Evolutionary conservation across 2,329 filamentous ascomycete genomes (phyloP).

Genomic region (Aspergillus fischeri): DNA sequence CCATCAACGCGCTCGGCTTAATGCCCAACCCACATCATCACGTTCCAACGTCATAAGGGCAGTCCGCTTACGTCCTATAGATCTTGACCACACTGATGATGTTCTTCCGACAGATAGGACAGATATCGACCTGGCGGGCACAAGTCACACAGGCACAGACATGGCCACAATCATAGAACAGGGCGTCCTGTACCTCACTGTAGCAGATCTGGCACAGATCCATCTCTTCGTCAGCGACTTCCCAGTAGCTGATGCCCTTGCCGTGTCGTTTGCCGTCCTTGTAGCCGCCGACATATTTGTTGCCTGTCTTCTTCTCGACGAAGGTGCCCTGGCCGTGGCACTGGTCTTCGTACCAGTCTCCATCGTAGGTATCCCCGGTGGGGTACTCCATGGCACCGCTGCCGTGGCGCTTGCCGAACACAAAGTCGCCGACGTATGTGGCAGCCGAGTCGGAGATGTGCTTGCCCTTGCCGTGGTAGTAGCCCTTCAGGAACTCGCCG

Average conservation of each 20-base stretch:
- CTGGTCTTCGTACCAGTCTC: conserved; percentile 44
- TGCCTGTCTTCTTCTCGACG: conserved; percentile 53
- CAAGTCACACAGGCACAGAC: conserved; percentile 59
- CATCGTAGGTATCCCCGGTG: conserved; percentile 48
- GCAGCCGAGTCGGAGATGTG: conserved; percentile 52
- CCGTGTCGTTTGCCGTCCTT: conserved; percentile 58
- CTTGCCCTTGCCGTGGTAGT: conserved; percentile 53
- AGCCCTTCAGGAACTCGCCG: conserved; percentile 48
- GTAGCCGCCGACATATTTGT: conserved; percentile 60
- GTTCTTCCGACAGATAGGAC: conserved; percentile 58
- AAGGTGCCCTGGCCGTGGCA: conserved; percentile 56
- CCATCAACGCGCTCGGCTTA: background rate
- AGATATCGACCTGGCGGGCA: conserved; percentile 55
- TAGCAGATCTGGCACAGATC: conserved; percentile 60
- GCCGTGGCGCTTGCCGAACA: conserved; percentile 51
- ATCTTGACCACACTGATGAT: conserved; percentile 57
- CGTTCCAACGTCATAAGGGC: background rate
- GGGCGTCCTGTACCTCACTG: conserved; percentile 55
- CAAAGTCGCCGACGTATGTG: conserved; percentile 54
- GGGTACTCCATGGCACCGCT: conserved; percentile 56
- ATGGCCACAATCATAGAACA: conserved; percentile 62
- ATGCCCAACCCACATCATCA: background rate
- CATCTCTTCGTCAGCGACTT: conserved; percentile 58
- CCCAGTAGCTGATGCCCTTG: conserved; percentile 59
- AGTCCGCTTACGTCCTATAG: conserved; percentile 40